phyloP scores from a whole-genome alignment of 2,329 filamentous ascomycete species.

The Penicillium capsulatum region DNA sequence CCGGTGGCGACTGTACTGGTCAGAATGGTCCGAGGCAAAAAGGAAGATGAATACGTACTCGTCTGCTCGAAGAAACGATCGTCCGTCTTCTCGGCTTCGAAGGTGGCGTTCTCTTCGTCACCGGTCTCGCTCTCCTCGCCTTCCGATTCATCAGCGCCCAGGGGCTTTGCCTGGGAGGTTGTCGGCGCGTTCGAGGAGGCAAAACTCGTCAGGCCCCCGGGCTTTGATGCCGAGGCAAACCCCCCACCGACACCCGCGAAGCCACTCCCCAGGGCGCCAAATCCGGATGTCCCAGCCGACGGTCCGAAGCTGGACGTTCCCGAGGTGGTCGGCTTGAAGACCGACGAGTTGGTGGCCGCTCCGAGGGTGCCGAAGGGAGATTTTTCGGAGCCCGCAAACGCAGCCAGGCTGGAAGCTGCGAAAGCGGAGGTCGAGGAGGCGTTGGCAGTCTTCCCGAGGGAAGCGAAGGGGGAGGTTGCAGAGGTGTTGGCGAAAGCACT shows the following conservation, averaged over 20 bases:
- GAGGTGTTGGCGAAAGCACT: slow-evolving; percentile 45
- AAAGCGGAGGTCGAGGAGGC: slow-evolving; percentile 59
- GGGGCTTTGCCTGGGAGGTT: slow-evolving; percentile 54
- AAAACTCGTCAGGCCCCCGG: slow-evolving; percentile 61
- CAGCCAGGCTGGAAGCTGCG: slow-evolving; percentile 63
- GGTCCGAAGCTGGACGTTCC: slow-evolving; percentile 16
- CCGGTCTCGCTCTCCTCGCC: slow-evolving; percentile 47
- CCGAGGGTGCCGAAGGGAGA: slow-evolving; percentile 63
- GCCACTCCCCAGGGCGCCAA: slow-evolving; percentile 36
- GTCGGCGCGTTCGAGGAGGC: slow-evolving; percentile 55
- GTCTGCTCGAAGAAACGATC: slow-evolving; percentile 55
- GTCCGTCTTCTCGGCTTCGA: slow-evolving; percentile 48
- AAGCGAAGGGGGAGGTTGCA: slow-evolving; percentile 42
- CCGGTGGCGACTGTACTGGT: slow-evolving; percentile 61
- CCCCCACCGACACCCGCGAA: slow-evolving; percentile 38
- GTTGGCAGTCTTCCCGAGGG: slow-evolving; percentile 32
- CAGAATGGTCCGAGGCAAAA: not conserved
- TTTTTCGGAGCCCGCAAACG: slow-evolving; percentile 56
- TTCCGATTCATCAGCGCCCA: slow-evolving; percentile 65
- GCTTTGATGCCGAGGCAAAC: slow-evolving; percentile 49
- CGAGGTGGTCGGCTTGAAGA: slow-evolving; percentile 34
- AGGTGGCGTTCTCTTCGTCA: slow-evolving; percentile 48
- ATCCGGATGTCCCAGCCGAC: slow-evolving; percentile 34
- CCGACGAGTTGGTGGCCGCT: slow-evolving; percentile 39
- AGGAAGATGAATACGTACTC: slow-evolving; percentile 49